A percentile compares a stretch with the other conserved stretches of the same genome.
These are phyloP conservation scores for Lunasporangiospora selenospora DNA, from an alignment of 192 early-diverging fungal genomes.

Conservation along the genomic window DNA sequence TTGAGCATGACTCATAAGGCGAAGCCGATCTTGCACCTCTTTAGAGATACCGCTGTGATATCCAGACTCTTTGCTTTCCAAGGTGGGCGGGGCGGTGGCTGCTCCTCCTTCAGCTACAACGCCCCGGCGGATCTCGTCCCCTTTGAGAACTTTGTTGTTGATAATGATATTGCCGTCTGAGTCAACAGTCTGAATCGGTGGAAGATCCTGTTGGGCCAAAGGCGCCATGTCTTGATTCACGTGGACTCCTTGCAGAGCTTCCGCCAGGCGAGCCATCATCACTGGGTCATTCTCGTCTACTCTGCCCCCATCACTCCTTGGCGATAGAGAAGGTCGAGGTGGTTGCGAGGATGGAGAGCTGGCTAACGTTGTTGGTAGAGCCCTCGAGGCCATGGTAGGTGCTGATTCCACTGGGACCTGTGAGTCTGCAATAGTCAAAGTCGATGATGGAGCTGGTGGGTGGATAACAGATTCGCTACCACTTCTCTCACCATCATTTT, in stretches of 20 bases:
- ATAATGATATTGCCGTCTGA: slow-evolving; percentile 10
- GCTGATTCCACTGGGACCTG: too few relatives aligned
- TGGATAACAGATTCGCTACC: too few relatives aligned
- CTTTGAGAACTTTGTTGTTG: slow-evolving; percentile 25
- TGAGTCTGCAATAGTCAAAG: too few relatives aligned
- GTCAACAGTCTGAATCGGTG: slow-evolving; percentile 15
- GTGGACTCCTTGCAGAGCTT: slow-evolving; percentile 11
- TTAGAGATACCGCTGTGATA: slow-evolving; percentile 24
- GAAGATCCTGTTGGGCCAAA: slow-evolving; percentile 24
- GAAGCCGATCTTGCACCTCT: slow-evolving; percentile 27
- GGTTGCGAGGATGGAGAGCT: too few relatives aligned
- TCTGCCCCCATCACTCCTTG: neutral
- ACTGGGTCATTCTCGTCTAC: neutral
- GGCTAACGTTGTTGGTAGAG: too few relatives aligned
- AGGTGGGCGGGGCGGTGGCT: neutral
- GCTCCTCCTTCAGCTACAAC: neutral
- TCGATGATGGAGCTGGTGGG: too few relatives aligned
- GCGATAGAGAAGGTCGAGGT: too few relatives aligned
- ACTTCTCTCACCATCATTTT: too few relatives aligned
- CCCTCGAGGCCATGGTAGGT: too few relatives aligned
- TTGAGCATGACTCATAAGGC: neutral
- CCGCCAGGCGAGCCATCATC: slow-evolving; percentile 3
- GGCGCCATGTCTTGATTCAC: slow-evolving; percentile 34
- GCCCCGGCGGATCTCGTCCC: slow-evolving; percentile 24
- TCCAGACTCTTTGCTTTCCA: slow-evolving; percentile 28